Base-by-base conservation (phyloP, 108 stramenopile genomes). In the Hondaea fermentalgiana region DNA sequence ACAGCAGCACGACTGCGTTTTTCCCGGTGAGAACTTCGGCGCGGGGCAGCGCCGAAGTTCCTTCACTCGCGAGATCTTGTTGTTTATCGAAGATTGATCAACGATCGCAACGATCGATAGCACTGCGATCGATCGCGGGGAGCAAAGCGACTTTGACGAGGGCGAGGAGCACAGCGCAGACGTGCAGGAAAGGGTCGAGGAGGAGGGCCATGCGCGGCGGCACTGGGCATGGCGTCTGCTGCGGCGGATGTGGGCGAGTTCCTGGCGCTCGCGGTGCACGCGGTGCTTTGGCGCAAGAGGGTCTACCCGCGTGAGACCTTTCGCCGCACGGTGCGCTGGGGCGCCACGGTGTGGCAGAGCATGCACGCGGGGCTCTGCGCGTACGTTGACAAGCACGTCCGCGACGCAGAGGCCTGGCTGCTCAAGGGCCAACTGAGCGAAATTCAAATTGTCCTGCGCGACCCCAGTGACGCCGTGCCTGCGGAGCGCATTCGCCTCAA, bases 271-370 rank as follows among this genome's bases (percentile, higher is more conserved):
- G 45, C 51, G 16, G 23, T 83, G 1, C 76, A 83, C 51, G 49
- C 51, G 76, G 76, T 83, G 76, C 76, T 83, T 2, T 83, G 76
- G 76, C 45, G 51, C 6, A 12, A 45, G 16, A 53, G n/a, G n/a
- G 51, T 83, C 49, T 83, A 83, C 76, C 76, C 76, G 76, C 19
- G 76, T 8, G 76, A 83, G 28, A 53, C 49, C 76, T 83, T 83
- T 53, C 23, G 28, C 6, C 45, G 76, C 12, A 83, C 45, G 28
- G 51, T 83, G 3, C 76, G 76, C n/a, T 83, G 76, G 76, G 76
- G 76, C 19, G 28, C 76, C 1, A 53, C 12, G 16, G 76, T 83
- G 45, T 83, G 51, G 49, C n/a, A 25, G 51, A 47, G 51, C 76
- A 83, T 47, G 76, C 76, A 83, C 76, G 51, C 19, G 51, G 51